Evolutionary conservation across 2,329 filamentous ascomycete species (phyloP).

Genomic region (Talaromyces sp.): DNA sequence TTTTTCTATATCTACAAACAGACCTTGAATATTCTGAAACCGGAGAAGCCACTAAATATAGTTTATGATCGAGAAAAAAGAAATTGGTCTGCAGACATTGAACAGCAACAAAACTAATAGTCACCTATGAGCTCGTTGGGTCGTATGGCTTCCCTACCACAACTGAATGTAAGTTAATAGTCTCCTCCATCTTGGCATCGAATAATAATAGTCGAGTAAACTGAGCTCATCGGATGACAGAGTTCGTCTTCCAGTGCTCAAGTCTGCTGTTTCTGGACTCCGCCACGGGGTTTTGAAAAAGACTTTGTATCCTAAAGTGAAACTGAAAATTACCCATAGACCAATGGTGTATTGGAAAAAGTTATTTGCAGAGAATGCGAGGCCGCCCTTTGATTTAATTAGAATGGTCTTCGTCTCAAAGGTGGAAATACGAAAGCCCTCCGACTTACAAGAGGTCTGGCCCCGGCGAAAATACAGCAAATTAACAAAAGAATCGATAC

Average conservation of each 20-base stretch:
- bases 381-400: neutral
- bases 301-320: neutral
- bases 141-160: too few species aligned
- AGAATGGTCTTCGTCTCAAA: neutral
- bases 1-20: too few species aligned
- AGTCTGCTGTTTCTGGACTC: neutral
- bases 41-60: too few species aligned
- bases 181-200: neutral
- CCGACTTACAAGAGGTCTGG: neutral
- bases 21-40: too few species aligned
- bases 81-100: too few species aligned
- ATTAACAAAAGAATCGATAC: neutral
- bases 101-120: too few species aligned
- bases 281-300: neutral
- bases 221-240: neutral
- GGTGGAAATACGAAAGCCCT: too few species aligned
- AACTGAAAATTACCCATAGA: neutral
- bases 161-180: neutral
- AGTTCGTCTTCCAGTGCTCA: neutral
- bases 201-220: neutral
- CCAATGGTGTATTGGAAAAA: constrained; percentile 5
- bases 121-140: too few species aligned
- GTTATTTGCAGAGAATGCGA: neutral
- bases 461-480: neutral
- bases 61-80: too few species aligned